Base-by-base conservation (phyloP, 176 grass and related monocot species). In the Oryza meridionalis region DNA sequence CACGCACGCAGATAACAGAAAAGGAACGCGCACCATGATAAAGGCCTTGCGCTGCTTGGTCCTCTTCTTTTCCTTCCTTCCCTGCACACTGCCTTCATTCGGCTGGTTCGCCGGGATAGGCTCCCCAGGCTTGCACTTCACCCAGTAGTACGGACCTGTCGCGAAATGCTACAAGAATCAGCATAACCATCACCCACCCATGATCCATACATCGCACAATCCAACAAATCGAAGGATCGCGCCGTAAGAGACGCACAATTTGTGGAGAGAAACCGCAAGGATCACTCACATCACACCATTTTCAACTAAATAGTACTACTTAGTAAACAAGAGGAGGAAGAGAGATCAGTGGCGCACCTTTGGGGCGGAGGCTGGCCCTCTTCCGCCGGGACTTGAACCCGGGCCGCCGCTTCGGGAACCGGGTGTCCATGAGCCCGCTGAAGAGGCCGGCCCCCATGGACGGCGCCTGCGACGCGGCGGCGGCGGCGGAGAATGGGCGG, bases 341-440 rank as follows among this genome's bases (percentile, higher is more conserved):
- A 81, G 4, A 58, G 69, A 85, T 66, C 58, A 0, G 21, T 9
- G 21, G 13, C 75, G 11, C 82, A 92, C 92, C 95, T 90, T 88
- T 86, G 65, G 92, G 87, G 82, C 86, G 91, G 51, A 95, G 75
- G 91, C 81, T 95, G 29, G 91, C 89, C 73, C 95, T 91, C 84
- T 98, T 98, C 79, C 88, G 84, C 53, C 89, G 91, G 77, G 88
- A 81, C 82, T 47, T 87, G 72, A 90, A 84, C 10, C 87, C 92
- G 4, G 95, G 92, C 12, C 92, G 90, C 67, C 92, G 80, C 86
- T 98, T 93, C 33, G 89, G 91, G 45, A 88, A 93, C 70, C 95
- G 80, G 10, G 82, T 84, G 0, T 95, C 92, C 51, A 72, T 95
- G 65, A 98, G 86, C 53, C 88, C 82, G 4, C 26, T 72, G 50